Base-by-base conservation (phyloP, 306 rosid genomes). In the Erythrophleum fordii region DNA sequence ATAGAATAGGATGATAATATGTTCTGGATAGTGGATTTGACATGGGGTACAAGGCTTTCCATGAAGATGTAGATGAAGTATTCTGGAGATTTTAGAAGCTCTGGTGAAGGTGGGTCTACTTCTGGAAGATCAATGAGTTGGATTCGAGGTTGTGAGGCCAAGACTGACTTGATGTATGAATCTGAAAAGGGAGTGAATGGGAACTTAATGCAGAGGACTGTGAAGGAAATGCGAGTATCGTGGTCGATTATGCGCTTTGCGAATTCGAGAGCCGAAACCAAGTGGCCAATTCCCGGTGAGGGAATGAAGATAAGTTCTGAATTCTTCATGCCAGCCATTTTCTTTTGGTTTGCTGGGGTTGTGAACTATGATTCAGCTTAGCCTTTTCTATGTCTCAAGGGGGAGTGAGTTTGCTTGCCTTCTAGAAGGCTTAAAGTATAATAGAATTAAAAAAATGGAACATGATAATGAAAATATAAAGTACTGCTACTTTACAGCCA, bases 271-370 rank as follows among this genome's bases (percentile, higher is more conserved):
- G 88, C 28, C 4, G 94, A 80, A 20, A 71, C 78, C 12, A 88
- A 70, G 80, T 92, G 97, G 31, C 94, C 94, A 26, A 51, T 58
- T 8, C 86, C 86, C 0, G 90, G 94, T 1, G 77, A 18, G 0
- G 94, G 90, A 86, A 88, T 73, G 85, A 91, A 86, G 72, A 89
- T 81, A 14, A 89, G 71, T 37, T 86, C 73, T 72, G 61, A 28
- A 53, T 80, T 77, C 41, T 72, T 77, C 72, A 77, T 72, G 37
- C 51, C 76, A 65, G 48, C 35, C 64, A 23, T 78, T 56, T 5
- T n/a, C 41, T 70, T 45, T 35, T 0, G 28, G 72, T 9, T 61
- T 26, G 8, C n/a, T 13, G 18, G 16, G n/a, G 5, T 13, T 59
- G 14, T 13, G 35, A 59, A 56, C 20, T 31, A 35, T 16, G n/a